Conservation (phyloP, 441 rosid species). For the Mallotus repandus region DNA sequence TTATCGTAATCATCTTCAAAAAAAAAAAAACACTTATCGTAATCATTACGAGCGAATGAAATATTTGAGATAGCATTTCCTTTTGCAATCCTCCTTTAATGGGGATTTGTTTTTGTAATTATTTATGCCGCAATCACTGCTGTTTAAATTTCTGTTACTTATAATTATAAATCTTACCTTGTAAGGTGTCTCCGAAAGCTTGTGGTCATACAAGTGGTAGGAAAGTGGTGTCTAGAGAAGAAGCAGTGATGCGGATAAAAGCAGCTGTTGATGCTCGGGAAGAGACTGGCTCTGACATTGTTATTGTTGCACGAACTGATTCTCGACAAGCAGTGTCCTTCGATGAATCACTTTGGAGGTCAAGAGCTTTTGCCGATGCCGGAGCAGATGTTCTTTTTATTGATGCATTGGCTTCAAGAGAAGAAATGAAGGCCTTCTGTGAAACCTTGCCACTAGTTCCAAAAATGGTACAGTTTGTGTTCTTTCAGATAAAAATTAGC, state of each 20-base stretch:
- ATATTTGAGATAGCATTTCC: neutral
- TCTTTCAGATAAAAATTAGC: slow-evolving; percentile 11
- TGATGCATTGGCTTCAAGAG: slow-evolving; percentile 78
- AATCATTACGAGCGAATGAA: neutral
- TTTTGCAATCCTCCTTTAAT: neutral
- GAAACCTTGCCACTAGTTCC: slow-evolving; percentile 71
- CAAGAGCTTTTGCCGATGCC: slow-evolving; percentile 88
- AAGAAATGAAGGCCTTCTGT: slow-evolving; percentile 90
- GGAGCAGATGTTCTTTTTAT: slow-evolving; percentile 89
- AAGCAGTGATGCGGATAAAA: slow-evolving; percentile 78
- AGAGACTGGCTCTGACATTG: slow-evolving; percentile 76
- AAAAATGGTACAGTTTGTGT: slow-evolving; percentile 57
- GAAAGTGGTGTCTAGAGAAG: slow-evolving; percentile 85
- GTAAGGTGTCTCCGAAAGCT: slow-evolving; percentile 78
- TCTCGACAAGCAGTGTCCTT: slow-evolving; percentile 81
- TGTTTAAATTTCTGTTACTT: slow-evolving; percentile 23
- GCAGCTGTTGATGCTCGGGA: slow-evolving; percentile 86
- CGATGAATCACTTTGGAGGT: slow-evolving; percentile 80
- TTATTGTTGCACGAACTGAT: slow-evolving; percentile 79
- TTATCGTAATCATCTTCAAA: no score
- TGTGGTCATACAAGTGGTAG: slow-evolving; percentile 61
- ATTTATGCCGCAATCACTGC: slow-evolving; percentile 2
- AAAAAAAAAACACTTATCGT: no score
- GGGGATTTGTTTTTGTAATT: neutral
- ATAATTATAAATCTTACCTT: slow-evolving; percentile 17